phyloP scores from a whole-genome alignment of 164 flowering plant genomes.

The Platanus orientalis region DNA sequence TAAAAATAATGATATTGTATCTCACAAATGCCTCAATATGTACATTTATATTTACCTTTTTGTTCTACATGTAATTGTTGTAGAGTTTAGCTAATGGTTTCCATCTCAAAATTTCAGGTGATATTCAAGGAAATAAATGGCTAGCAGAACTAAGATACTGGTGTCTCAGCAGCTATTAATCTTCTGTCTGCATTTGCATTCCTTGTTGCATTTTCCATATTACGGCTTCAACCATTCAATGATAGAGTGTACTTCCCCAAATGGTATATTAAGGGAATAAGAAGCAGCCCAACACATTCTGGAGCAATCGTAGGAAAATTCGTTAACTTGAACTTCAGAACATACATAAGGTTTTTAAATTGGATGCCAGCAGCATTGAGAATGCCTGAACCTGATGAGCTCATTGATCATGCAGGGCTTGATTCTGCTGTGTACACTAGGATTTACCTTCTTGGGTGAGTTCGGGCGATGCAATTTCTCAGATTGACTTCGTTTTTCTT shows the following conservation, averaged over 20 bases:
- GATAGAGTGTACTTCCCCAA: constrained; percentile 29
- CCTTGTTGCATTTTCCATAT: constrained; percentile 19
- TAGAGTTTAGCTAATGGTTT: neutral
- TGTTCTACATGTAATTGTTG: neutral
- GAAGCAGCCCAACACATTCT: constrained; percentile 21
- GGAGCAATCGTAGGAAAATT: constrained; percentile 18
- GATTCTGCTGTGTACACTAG: constrained; percentile 26
- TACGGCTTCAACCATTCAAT: constrained; percentile 22
- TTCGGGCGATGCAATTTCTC: neutral
- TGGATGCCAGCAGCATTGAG: constrained; percentile 27
- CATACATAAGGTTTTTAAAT: constrained; percentile 18
- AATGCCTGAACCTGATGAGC: constrained; percentile 31
- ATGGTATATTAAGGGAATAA: constrained; percentile 27
- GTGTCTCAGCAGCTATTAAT: constrained; percentile 21
- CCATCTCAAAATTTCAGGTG: neutral
- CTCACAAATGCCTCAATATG: too few species aligned
- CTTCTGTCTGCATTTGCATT: constrained; percentile 21
- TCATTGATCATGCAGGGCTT: constrained; percentile 28
- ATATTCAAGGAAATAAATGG: constrained; percentile 10
- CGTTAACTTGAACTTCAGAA: constrained; percentile 20
- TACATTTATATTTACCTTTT: too few species aligned
- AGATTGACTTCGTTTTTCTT: neutral
- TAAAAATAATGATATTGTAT: too few species aligned
- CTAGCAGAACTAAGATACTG: constrained; percentile 19
- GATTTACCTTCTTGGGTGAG: constrained; percentile 28